Evolutionary conservation across 2,329 filamentous ascomycete genomes (phyloP).

Genomic region (Epichloe coenophiala): DNA sequence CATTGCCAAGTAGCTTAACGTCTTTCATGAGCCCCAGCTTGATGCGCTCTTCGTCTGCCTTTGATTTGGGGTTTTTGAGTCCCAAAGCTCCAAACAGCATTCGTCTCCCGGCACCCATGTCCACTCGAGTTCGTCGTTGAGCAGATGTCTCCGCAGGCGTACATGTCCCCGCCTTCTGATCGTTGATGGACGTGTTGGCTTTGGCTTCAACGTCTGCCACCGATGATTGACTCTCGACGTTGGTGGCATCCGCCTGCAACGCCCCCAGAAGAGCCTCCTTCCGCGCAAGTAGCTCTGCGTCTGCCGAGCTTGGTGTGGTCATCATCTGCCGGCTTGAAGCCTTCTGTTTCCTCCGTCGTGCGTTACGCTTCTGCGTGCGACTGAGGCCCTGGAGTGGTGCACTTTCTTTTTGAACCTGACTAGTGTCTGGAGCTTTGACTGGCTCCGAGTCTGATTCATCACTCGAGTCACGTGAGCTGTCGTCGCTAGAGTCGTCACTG

Average conservation of each 20-base stretch:
- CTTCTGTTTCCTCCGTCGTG: constrained; percentile 29
- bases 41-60: constrained; percentile 52
- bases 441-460: constrained; percentile 8
- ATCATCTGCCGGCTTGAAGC: constrained; percentile 3
- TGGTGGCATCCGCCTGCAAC: not conserved
- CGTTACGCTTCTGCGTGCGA: constrained; percentile 38
- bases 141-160: not conserved
- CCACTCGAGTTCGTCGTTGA: constrained; percentile 11
- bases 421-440: constrained; percentile 2
- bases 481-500: constrained; percentile 10
- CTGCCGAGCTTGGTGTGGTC: constrained; percentile 1
- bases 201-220: not conserved
- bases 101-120: constrained; percentile 49
- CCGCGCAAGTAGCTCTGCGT: constrained; percentile 21
- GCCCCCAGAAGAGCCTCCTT: constrained; percentile 25
- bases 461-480: constrained; percentile 10
- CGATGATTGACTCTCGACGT: not conserved
- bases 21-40: constrained; percentile 45
- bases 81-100: constrained; percentile 63
- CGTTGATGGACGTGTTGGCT: not conserved
- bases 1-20: constrained; percentile 27
- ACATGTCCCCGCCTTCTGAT: not conserved
- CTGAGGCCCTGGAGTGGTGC: constrained; percentile 22
- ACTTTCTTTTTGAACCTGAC: not conserved
- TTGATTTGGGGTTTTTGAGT: constrained; percentile 52